Conservation (phyloP, 805 yeast species). For the Nakazawaea populi region DNA sequence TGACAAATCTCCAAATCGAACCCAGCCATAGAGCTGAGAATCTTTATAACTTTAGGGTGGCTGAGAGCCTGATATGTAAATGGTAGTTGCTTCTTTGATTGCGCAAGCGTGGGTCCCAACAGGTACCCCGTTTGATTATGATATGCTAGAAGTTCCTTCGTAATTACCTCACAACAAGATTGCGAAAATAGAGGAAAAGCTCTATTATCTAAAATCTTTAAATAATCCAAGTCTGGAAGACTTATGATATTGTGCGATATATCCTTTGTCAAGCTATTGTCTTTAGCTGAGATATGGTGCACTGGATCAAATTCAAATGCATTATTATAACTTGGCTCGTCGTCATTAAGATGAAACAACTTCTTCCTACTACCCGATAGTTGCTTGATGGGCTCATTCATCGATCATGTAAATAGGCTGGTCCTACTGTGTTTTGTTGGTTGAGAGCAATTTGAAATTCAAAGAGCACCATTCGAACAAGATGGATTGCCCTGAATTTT, state of each 20-base stretch:
- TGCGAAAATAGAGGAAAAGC: slow-evolving; percentile 39
- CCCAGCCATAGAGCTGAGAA: slow-evolving; percentile 45
- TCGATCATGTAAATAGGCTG: neutral
- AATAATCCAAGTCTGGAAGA: slow-evolving; percentile 11
- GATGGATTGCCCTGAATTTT: too few species aligned
- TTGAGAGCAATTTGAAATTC: neutral
- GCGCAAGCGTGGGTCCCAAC: slow-evolving; percentile 25
- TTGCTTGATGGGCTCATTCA: neutral
- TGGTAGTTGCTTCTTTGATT: slow-evolving; percentile 29
- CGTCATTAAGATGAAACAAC: neutral
- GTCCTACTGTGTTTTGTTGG: neutral
- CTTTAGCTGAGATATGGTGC: slow-evolving; percentile 16
- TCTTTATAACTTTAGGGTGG: slow-evolving; percentile 41
- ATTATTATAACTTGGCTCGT: neutral
- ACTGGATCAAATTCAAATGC: slow-evolving; percentile 16
- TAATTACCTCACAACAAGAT: slow-evolving; percentile 36
- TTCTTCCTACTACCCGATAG: neutral
- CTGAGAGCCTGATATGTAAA: slow-evolving; percentile 50
- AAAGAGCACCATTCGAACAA: too few species aligned
- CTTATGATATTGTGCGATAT: slow-evolving; percentile 12
- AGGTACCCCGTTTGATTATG: slow-evolving; percentile 20
- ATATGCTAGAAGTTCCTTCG: slow-evolving; percentile 30
- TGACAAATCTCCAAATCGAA: slow-evolving; percentile 38
- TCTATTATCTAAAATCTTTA: slow-evolving; percentile 20
- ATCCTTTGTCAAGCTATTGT: slow-evolving; percentile 13